phyloP scores from a whole-genome alignment of 495 filamentous ascomycete species.

The Cladorrhinum samala region DNA sequence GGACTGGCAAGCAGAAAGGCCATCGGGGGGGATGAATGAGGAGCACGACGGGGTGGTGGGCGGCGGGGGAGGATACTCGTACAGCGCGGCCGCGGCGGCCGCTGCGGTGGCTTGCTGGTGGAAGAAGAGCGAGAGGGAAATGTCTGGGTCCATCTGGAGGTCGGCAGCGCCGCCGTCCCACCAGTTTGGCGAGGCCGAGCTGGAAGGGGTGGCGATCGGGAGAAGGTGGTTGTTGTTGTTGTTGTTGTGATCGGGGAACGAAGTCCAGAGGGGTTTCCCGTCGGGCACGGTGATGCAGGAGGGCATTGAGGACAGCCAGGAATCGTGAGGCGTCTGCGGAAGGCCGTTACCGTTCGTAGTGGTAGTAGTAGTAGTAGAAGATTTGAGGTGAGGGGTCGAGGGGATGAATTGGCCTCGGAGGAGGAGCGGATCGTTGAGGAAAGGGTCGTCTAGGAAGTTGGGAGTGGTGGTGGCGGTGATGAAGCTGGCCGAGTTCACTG shows the following conservation, averaged over 20 bases:
- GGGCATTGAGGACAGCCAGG: constrained; percentile 30
- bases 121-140: neutral
- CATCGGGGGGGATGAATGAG: no score
- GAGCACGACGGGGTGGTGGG: no score
- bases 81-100: constrained; percentile 7
- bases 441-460: constrained; percentile 34
- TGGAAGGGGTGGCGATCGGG: neutral
- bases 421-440: constrained; percentile 21
- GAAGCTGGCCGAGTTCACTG: neutral
- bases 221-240: constrained; percentile 5
- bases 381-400: constrained; percentile 18
- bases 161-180: constrained; percentile 6
- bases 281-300: constrained; percentile 9
- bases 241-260: constrained; percentile 24
- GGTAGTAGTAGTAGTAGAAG: no score
- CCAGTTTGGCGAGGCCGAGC: neutral
- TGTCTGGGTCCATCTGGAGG: constrained; percentile 6
- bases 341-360: no score
- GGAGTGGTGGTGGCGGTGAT: constrained; percentile 20
- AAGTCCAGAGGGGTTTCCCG: constrained; percentile 7
- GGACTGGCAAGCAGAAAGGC: neutral
- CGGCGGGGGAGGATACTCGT: constrained; percentile 1
- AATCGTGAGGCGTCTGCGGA: no score
- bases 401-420: constrained; percentile 8
- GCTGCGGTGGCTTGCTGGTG: constrained; percentile 8